phyloP scores from a whole-genome alignment of 164 flowering plant species.

The Sedum album region DNA sequence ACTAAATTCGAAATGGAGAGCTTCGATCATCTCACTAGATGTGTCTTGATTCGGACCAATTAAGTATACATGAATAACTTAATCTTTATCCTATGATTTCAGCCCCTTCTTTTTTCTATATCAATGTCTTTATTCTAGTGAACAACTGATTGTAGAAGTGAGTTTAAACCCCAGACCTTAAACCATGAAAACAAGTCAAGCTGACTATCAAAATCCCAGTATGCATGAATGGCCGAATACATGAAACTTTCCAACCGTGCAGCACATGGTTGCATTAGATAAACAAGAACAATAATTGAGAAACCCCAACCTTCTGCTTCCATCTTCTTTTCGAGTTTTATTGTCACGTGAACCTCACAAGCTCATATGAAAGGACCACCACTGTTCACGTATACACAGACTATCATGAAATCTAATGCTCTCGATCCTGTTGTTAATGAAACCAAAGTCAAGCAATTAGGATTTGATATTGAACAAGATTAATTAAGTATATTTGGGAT shows the following conservation, averaged over 20 bases:
- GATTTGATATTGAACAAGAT: no score
- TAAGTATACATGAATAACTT: not conserved
- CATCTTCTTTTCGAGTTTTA: not conserved
- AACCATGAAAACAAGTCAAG: not conserved
- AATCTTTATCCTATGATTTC: not conserved
- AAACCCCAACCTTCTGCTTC: not conserved
- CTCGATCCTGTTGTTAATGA: no score
- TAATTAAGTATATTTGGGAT: no score
- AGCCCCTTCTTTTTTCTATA: not conserved
- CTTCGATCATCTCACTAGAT: not conserved
- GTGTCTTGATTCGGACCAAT: not conserved
- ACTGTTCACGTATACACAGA: not conserved
- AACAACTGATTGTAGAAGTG: not conserved
- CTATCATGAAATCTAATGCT: not conserved
- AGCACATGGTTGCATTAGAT: conserved; percentile 4
- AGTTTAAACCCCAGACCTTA: not conserved
- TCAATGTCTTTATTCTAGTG: not conserved
- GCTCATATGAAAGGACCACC: not conserved
- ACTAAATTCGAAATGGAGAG: not conserved
- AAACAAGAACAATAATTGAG: conserved; percentile 6
- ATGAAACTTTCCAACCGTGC: not conserved
- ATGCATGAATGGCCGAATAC: not conserved
- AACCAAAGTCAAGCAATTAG: no score
- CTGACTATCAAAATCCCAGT: not conserved
- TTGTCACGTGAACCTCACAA: conserved; percentile 7